Evolutionary conservation across 192 early-diverging fungal genomes (phyloP), one percentile per base, ranked within the genome.

Genomic region (Coemansia erecta): DNA sequence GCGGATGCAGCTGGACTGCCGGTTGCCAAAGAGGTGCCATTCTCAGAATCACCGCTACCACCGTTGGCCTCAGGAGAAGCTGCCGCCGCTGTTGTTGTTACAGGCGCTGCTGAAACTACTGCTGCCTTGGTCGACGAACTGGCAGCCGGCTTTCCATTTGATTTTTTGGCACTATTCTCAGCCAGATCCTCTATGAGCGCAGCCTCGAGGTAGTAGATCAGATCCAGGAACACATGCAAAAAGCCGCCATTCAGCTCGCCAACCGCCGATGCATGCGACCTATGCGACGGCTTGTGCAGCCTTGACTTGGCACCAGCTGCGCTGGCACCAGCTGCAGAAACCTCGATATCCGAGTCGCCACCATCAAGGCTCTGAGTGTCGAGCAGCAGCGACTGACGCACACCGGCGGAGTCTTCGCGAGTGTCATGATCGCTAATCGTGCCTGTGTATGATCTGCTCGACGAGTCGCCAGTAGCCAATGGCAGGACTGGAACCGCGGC

Each of bases 211-310:
- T 81, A 82, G 9, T 75, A 68, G 3, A 90, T 60, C 45, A 90
- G 70, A 41, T 88, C 87, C 9, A 85, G 60, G 55, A 85, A 92
- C 13, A 90, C 63, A 42, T 87, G 83, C 48, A 92, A 64, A 15
- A 85, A 74, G 5, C 88, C 85, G 43, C 85, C 68, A 42, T 73
- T 66, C 39, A 72, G 48, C 52, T 65, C 69, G 23, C 58, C 52
- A 8, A 53, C 66, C 10, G 52, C 9, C 0, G 60, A 21, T 4
- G 47, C n/a, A 23, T 31, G 31, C n/a, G 42, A 48, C 13, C 41
- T 58, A 0, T 53, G 19, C 18, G 68, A 48, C 28, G 44, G 40
- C 24, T 59, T 71, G 24, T 64, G 64, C 49, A 68, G 44, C 15
- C 65, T 44, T 12, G 70, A 60, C 46, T 72, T 79, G 8, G 58